Evolutionary conservation across 805 yeast genomes (phyloP), one percentile per base, ranked within the genome.

Genomic region (Kurtzmaniella cleridarum): DNA sequence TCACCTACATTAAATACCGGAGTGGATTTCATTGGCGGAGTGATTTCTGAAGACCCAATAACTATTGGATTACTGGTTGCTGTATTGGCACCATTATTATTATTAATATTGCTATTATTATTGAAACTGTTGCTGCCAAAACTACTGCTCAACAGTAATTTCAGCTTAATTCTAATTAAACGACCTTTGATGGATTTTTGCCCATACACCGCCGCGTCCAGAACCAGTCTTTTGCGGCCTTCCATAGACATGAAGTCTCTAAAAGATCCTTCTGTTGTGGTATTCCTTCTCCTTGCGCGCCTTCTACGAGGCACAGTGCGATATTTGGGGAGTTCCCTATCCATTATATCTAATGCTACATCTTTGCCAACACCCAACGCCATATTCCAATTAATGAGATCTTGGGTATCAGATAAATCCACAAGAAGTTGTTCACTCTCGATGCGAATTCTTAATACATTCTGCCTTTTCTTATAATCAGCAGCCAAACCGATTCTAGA

Each of bases 391-490:
- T 76, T 76, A 37, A 91, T 76, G 71, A 88, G 72, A 28, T 78
- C 81, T 49, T 77, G 78, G 3, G 81, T 72, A 31, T 72, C 67
- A 2, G 75, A 57, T 50, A 86, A 86, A 40, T 77, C 79, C 2
- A 91, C 47, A 31, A 91, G 57, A 44, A 87, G 73, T 58, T 91
- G 98, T 57, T 86, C 89, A 30, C 82, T 75, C 60, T 91, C 98
- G 28, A 83, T 74, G 15, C 98, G 74, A 13, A 91, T 49, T 36
- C 98, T 65, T 30, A 89, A 59, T 3, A 82, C 86, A 53, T 79
- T 75, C 13, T 76, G 70, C 46, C 74, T 75, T 57, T 88, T 87
- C 41, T 73, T 75, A 59, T 88, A 88, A 60, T 91, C 98, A 2
- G 78, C 69, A 0, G 98, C 96, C 11, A 88, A 65, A 0, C 98